Evolutionary conservation across 768 basidiomycete species (phyloP).

Genomic region (Pleurotus eryngii): DNA sequence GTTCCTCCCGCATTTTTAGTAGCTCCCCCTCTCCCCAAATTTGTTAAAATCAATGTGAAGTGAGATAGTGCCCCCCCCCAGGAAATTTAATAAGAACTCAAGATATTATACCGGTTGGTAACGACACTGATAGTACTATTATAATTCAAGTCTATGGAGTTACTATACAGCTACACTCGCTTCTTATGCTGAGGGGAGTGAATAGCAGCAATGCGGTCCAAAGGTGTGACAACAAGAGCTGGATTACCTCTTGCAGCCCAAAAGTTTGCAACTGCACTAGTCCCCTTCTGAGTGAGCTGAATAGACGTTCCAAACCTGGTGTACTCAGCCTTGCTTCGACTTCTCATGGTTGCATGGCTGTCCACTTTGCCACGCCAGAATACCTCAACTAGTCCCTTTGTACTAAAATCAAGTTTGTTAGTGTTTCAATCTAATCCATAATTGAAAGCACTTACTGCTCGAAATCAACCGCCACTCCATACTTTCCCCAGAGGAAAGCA

Average conservation of each 20-base stretch:
- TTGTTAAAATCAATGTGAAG: too few relatives aligned
- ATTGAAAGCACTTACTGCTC: not conserved
- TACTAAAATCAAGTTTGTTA: not conserved
- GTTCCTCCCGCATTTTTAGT: too few relatives aligned
- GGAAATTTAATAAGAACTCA: too few relatives aligned
- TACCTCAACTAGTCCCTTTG: not conserved
- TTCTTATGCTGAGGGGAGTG: not conserved
- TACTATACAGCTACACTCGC: not conserved
- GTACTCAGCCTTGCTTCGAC: not conserved
- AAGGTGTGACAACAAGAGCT: not conserved
- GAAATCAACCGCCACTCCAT: not conserved
- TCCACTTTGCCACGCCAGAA: not conserved
- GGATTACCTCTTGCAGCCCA: not conserved
- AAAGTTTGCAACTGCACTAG: not conserved
- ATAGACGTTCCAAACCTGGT: not conserved
- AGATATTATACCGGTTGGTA: too few relatives aligned
- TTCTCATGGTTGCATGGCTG: not conserved
- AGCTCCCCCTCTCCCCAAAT: too few relatives aligned
- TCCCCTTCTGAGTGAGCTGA: not conserved
- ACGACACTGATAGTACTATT: too few relatives aligned
- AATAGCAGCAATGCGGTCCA: not conserved
- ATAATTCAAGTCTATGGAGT: not conserved
- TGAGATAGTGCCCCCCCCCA: too few relatives aligned
- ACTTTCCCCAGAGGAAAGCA: not conserved
- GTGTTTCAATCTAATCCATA: not conserved